phyloP scores from a whole-genome alignment of 106 monocot genomes.

The Phalaenopsis aphrodite region DNA sequence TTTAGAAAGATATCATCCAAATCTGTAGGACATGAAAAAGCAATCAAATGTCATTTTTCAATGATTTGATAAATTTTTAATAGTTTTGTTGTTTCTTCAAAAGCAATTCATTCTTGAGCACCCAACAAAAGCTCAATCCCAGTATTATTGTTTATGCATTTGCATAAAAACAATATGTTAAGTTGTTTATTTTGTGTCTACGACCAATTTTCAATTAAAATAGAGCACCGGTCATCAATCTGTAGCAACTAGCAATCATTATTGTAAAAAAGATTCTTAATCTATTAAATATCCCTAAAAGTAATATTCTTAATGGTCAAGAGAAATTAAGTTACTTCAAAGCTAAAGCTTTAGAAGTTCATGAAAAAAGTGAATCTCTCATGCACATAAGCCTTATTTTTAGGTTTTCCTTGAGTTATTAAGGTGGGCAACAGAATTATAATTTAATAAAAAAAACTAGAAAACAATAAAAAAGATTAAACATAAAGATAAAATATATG shows the following conservation, averaged over 20 bases:
- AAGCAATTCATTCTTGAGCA: neutral
- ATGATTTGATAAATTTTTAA: neutral
- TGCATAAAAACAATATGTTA: neutral
- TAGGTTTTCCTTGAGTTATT: neutral
- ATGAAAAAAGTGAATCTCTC: neutral
- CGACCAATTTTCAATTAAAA: neutral
- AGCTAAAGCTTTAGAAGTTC: too few relatives aligned
- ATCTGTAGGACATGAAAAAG: neutral
- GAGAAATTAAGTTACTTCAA: too few relatives aligned
- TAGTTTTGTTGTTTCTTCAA: too few relatives aligned
- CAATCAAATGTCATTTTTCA: neutral
- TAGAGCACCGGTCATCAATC: neutral
- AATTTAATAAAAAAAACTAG: too few relatives aligned
- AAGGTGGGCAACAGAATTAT: too few relatives aligned
- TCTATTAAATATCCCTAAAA: too few relatives aligned
- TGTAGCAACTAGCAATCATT: neutral
- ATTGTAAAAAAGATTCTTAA: neutral
- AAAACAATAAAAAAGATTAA: too few relatives aligned
- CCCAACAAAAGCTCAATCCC: neutral
- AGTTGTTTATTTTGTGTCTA: neutral
- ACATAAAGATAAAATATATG: too few relatives aligned
- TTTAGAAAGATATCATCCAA: neutral
- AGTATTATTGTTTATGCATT: neutral
- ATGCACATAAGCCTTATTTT: neutral
- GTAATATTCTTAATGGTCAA: too few relatives aligned